Evolutionary conservation across 352 stramenopile species (phyloP), one percentile per base, ranked within the genome.

Genomic region (Pythium rishiriense): DNA sequence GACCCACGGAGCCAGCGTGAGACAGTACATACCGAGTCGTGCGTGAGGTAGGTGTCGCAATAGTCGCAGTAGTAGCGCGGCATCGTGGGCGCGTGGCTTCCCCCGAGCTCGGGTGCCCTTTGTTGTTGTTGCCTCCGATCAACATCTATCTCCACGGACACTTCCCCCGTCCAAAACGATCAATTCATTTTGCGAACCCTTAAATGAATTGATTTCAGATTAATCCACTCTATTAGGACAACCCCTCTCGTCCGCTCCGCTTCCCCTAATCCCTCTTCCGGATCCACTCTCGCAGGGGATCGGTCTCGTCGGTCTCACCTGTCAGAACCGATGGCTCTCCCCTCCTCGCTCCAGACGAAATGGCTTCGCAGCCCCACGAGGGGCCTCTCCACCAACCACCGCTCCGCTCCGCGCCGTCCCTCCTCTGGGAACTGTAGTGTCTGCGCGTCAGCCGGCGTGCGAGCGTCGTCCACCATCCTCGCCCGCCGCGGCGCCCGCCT

Each of bases 41-140:
- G 93, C 65, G 93, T 97, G 61, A 98, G 84, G 72, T 98, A 98
- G 53, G 91, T 97, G 69, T 97, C 91, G 73, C 93, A 97, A 75
- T 97, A 98, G 75, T 98, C 91, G 75, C 91, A 98, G 76, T 97
- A 98, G 78, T 97, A 98, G 65, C 91, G 88, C 70, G 90, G 90
- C 90, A 98, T 97, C 19, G 53, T 72, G 22, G 3, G 14, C 15
- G 1, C 39, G 9, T 41, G 19, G 31, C 28, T 5, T n/a, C 25
- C 22, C 28, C n/a, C 3, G 52, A 4, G 24, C 17, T 51, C 28
- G 14, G 1, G 0, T 28, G 14, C 5, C 12, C 17, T 28, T 25
- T 1, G 39, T 22, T 46, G 14, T 46, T 7, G 11, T n/a, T 45
- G 39, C 12, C 19, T 46, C 14, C 39, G 1, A 2, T 12, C 39